Evolutionary conservation across 768 basidiomycete species (phyloP), one percentile per base, ranked within the genome.

Genomic region (Fomitopsis serialis): DNA sequence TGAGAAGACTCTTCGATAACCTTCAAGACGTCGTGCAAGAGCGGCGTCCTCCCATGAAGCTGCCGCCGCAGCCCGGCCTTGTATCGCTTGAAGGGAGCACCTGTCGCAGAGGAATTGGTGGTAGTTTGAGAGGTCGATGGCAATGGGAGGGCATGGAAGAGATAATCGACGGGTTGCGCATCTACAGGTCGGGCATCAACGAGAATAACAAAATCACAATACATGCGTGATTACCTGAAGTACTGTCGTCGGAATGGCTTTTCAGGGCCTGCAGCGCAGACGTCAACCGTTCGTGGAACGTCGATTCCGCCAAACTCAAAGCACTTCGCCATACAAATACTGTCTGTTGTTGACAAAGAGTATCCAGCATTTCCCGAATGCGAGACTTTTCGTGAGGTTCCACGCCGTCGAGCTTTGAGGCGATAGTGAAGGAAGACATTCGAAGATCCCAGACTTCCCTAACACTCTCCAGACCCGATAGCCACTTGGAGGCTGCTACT

Each of bases 401-500:
- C 37, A 91, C 70, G n/a, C 66, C 66, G 15, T 75, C 75, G 11
- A 66, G 67, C 13, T 60, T 57, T 2, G 52, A 50, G 24, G 82
- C 64, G 76, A 77, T 82, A 44, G 69, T 75, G 53, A 71, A 69
- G 42, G 78, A 69, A 37, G 74, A 80, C 23, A 69, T 67, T 43
- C 88, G 75, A n/a, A 90, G 66, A 32, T 73, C 77, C 90, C 91
- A 92, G 8, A 91, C 78, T 37, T 85, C 85, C 40, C 76, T 77
- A 29, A 87, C 78, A 21, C 63, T 78, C n/a, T 76, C 69, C 19
- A 92, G 68, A 6, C 77, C 75, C 9, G 71, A 56, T 50, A 93
- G 71, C 87, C 87, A 90, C 46, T 68, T 69, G 6, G 72, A 66
- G 13, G 81, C 68, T 8, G 80, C 72, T 19, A 59, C 64, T 42